phyloP scores from a whole-genome alignment of 2,329 filamentous ascomycete genomes.

The Phialemonium atrogriseum region DNA sequence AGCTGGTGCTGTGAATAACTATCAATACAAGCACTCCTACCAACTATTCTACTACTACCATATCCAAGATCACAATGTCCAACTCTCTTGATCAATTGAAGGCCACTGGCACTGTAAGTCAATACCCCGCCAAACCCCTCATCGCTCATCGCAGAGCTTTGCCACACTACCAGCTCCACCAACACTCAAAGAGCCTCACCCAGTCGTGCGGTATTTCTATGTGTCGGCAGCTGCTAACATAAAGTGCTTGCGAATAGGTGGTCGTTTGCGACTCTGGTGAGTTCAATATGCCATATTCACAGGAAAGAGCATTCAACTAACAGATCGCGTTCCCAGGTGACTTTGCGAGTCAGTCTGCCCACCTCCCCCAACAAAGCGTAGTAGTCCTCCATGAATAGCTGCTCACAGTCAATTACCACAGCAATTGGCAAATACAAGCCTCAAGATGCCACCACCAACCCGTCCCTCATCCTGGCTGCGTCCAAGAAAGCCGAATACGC shows the following conservation, averaged over 20 bases:
- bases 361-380: slow-evolving; percentile 3
- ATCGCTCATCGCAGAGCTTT: slow-evolving; percentile 9
- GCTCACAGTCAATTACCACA: slow-evolving; percentile 33
- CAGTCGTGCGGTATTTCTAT: too few relatives aligned
- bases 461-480: slow-evolving; percentile 93
- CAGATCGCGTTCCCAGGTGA: slow-evolving; percentile 59
- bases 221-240: slow-evolving; percentile 12
- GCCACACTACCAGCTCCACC: neutral
- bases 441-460: slow-evolving; percentile 99
- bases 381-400: neutral
- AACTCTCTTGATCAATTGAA: slow-evolving; percentile 95
- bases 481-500: slow-evolving; percentile 98
- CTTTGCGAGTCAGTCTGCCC: slow-evolving; percentile 59
- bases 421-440: slow-evolving; percentile 99
- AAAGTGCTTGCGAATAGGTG: slow-evolving; percentile 43
- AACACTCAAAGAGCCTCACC: too few relatives aligned
- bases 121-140: slow-evolving; percentile 24
- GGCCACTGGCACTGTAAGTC: slow-evolving; percentile 86
- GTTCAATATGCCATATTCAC: too few relatives aligned
- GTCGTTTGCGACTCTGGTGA: slow-evolving; percentile 96
- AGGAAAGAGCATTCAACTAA: too few relatives aligned
- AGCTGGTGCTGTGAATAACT: too few relatives aligned
- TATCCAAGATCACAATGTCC: slow-evolving; percentile 66
- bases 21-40: too few relatives aligned
- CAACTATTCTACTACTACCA: too few relatives aligned